These are phyloP conservation scores for Pseudogymnoascus sp. DNA, from an alignment of 2,329 filamentous ascomycete species.

Conservation along the genomic window DNA sequence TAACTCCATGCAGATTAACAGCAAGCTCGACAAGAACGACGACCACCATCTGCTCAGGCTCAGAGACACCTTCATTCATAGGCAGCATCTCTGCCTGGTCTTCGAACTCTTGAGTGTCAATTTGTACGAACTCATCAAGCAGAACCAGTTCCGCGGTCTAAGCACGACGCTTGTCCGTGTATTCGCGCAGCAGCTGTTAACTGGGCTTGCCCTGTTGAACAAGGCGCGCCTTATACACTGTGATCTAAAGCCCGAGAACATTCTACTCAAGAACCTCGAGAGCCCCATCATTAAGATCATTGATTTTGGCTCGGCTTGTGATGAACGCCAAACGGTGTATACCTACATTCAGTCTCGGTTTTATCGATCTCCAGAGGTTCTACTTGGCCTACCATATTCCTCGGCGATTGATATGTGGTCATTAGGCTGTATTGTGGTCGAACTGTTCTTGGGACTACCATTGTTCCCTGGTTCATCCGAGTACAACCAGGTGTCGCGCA, in stretches of 20 bases:
- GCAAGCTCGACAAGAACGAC: constrained; percentile 98
- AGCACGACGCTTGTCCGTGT: constrained; percentile 96
- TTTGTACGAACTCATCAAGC: constrained; percentile 96
- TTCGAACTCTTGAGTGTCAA: constrained; percentile 97
- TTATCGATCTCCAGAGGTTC: constrained; percentile 91
- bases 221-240: constrained; percentile 97
- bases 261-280: constrained; percentile 93
- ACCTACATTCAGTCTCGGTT: constrained; percentile 99
- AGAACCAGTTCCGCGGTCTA: constrained; percentile 95
- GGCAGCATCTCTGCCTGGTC: constrained; percentile 91
- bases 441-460: constrained; percentile 89
- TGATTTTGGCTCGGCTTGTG: constrained; percentile 96
- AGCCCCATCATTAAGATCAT: constrained; percentile 99
- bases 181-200: constrained; percentile 93
- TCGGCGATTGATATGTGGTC: constrained; percentile 99
- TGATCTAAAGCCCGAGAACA: constrained; percentile 97
- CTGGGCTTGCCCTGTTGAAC: constrained; percentile 83
- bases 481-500: constrained; percentile 95
- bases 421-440: constrained; percentile 93
- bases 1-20: constrained; percentile 64
- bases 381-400: constrained; percentile 93
- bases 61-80: constrained; percentile 97
- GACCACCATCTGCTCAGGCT: constrained; percentile 91
- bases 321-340: constrained; percentile 96
- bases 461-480: constrained; percentile 96